Base-by-base conservation (phyloP, 2,329 filamentous ascomycete species). In the Cordyceps fumosorosea region DNA sequence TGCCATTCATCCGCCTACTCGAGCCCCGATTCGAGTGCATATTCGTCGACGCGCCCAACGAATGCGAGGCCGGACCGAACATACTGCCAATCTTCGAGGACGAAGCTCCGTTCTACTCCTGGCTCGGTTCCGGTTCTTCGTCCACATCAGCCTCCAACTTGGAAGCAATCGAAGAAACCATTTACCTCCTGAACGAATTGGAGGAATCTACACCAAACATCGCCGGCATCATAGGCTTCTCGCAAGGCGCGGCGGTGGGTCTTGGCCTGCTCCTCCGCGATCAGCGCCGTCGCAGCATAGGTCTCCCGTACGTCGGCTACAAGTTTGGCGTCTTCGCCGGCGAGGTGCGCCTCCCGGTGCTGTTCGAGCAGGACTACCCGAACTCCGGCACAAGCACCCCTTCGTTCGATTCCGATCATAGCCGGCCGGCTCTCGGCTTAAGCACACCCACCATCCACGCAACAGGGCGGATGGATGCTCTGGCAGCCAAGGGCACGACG, bases 41-140 rank as follows among this genome's bases (percentile, higher is more conserved):
- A 1, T 60, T 60, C 26, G 47, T 60, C 3, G 34, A 60, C 5
- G 56, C 56, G 11, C 56, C 56, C 3, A 60, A 52, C 47, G 47
- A 60, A 53, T 51, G 56, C 29, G 34, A 52, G 4, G 26, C 56
- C 2, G 56, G 56, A 6, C 56, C 56, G 7, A 52, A 60, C 20
- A 53, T 60, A 1, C 40, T 60, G 14, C 56, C 56, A 4, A 8
- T 60, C 12, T 60, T 60, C 12, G 56, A 60, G 14, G 56, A 60
- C 12, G 56, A 60, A n/a, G 56, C 42, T n/a, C 56, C 56, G 1
- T 60, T 51, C 14, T 60, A 60, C 56, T 60, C 56, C 16, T 60
- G 56, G 56, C 47, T 53, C 10, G 24, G 48, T 0, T n/a, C 14
- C 10, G 7, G 16, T 7, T 20, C n/a, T 26, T 26, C 45, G 5